Conservation (phyloP, 164 flowering plant genomes). For the Berberis thunbergii region DNA sequence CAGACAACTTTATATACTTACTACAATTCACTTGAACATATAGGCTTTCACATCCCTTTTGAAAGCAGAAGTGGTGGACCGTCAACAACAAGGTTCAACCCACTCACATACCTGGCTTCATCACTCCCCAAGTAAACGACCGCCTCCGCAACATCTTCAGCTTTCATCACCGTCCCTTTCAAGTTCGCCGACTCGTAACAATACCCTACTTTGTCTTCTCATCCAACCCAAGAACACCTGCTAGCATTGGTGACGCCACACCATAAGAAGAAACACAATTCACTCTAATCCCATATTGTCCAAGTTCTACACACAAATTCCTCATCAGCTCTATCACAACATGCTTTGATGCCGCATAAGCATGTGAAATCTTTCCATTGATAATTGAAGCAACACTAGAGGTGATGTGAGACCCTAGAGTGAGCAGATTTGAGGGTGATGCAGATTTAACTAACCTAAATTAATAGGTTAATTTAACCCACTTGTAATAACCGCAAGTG, state of each 20-base stretch:
- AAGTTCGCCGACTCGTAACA: background rate
- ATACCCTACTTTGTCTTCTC: background rate
- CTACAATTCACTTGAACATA: background rate
- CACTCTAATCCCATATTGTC: slow-evolving; percentile 18
- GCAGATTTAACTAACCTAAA: too few species aligned
- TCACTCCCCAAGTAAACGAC: background rate
- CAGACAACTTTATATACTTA: too few species aligned
- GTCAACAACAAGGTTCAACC: slow-evolving; percentile 2
- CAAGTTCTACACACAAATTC: slow-evolving; percentile 17
- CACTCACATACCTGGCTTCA: background rate
- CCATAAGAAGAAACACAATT: slow-evolving; percentile 17
- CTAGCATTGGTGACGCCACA: slow-evolving; percentile 1
- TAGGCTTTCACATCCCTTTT: background rate
- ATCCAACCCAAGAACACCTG: background rate
- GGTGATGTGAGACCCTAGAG: too few species aligned
- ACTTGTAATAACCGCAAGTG: too few species aligned
- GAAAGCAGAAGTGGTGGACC: background rate
- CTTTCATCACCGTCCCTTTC: background rate
- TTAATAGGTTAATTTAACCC: too few species aligned
- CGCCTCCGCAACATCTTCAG: background rate
- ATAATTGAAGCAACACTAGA: slow-evolving; percentile 7
- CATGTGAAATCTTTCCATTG: too few species aligned
- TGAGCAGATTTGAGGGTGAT: too few species aligned
- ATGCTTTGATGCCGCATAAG: slow-evolving; percentile 11
- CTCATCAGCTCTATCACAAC: slow-evolving; percentile 14